Conservation (phyloP, 2,329 filamentous ascomycete species). For the Blastomyces emzantsi region DNA sequence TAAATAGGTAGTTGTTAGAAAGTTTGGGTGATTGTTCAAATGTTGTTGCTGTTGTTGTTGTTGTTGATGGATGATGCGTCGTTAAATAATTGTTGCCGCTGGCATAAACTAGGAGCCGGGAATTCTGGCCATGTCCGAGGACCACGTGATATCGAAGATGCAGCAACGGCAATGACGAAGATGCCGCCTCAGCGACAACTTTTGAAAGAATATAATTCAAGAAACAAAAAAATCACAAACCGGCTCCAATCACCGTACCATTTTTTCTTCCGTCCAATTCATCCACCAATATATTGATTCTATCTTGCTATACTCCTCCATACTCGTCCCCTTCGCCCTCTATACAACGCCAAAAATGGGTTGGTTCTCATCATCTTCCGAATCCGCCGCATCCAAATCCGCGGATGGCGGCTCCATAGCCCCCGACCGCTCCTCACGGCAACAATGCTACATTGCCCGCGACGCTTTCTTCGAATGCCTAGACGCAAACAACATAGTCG, state of each 20-base stretch:
- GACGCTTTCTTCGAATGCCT: constrained; percentile 85
- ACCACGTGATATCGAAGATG: background rate
- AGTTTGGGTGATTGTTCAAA: background rate
- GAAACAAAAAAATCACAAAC: background rate
- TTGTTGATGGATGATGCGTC: background rate
- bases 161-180: background rate
- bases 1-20: background rate
- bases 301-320: background rate
- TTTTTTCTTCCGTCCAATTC: background rate
- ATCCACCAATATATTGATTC: background rate
- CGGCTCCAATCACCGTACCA: too few relatives aligned
- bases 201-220: background rate
- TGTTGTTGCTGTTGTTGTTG: background rate
- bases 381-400: constrained; percentile 36
- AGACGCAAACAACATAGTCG: constrained; percentile 70
- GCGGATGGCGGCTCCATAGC: constrained; percentile 59
- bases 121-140: background rate
- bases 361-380: constrained; percentile 41
- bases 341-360: constrained; percentile 38
- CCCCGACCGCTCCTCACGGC: constrained; percentile 73
- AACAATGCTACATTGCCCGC: constrained; percentile 79
- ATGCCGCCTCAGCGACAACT: background rate
- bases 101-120: background rate
- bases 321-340: background rate
- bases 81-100: background rate